Evolutionary conservation across 768 basidiomycete genomes (phyloP).

Genomic region (Podaxis pistillaris): DNA sequence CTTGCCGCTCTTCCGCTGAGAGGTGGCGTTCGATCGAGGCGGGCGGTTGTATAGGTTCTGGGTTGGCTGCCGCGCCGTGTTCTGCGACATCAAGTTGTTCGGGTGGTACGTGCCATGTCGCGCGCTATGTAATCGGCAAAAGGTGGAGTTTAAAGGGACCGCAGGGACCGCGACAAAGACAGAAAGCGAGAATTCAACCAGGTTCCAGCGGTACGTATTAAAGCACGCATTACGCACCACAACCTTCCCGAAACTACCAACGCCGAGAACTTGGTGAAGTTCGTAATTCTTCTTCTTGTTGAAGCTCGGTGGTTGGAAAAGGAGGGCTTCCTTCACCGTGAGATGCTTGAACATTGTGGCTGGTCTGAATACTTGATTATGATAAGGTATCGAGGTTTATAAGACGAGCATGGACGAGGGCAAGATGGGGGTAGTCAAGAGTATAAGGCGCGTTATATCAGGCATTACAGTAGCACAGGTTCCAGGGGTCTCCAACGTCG

Average conservation of each 20-base stretch:
- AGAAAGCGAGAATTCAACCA: background rate
- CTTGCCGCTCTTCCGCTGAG: constrained; percentile 18
- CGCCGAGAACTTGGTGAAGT: constrained; percentile 69
- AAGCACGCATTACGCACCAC: constrained; percentile 43
- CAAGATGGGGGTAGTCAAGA: background rate
- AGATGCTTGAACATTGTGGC: constrained; percentile 37
- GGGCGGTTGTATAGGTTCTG: constrained; percentile 13
- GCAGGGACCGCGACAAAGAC: background rate
- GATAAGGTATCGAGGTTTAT: background rate
- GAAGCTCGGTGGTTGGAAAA: constrained; percentile 85
- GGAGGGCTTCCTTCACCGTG: constrained; percentile 53
- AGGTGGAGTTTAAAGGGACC: constrained; percentile 3
- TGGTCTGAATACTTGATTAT: background rate
- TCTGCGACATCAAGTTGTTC: constrained; percentile 56
- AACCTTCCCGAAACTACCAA: constrained; percentile 90
- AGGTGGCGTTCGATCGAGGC: constrained; percentile 16
- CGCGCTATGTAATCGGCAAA: constrained; percentile 41
- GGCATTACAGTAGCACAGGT: background rate
- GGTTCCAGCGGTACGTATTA: background rate
- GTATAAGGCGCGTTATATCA: background rate
- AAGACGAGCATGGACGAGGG: background rate
- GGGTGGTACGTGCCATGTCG: constrained; percentile 75
- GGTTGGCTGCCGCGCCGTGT: constrained; percentile 51
- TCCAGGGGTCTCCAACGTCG: background rate
- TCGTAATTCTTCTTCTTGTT: constrained; percentile 83